These are phyloP conservation scores for Verticillium longisporum DNA, from an alignment of 2,329 filamentous ascomycete genomes.

Conservation along the genomic window DNA sequence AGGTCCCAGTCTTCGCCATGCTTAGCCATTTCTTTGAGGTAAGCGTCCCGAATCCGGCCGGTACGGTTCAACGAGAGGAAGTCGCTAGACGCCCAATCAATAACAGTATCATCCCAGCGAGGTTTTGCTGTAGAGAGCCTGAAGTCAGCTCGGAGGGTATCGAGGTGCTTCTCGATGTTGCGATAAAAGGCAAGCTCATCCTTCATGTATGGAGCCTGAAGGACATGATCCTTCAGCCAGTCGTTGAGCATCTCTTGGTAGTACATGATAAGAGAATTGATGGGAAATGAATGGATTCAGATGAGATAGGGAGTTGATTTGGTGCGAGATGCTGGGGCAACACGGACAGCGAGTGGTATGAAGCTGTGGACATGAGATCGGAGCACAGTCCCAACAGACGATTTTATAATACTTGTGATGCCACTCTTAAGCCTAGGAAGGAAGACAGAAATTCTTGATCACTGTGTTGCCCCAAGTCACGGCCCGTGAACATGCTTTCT, in stretches of 20 bases:
- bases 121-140: conserved; percentile 18
- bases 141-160: conserved; percentile 16
- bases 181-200: conserved; percentile 5
- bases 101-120: background rate
- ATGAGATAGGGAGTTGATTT: background rate
- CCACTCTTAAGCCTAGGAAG: background rate
- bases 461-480: background rate
- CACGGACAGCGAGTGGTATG: background rate
- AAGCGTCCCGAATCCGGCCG: conserved; percentile 35
- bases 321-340: background rate
- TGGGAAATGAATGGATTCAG: background rate
- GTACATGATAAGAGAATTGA: background rate
- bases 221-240: background rate
- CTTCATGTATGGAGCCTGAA: background rate
- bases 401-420: background rate
- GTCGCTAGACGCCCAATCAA: conserved; percentile 61
- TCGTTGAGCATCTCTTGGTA: background rate
- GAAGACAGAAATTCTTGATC: background rate
- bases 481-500: background rate
- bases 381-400: background rate
- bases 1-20: conserved; percentile 30
- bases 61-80: conserved; percentile 52
- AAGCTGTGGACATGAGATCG: background rate
- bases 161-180: conserved; percentile 25
- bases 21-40: conserved; percentile 35